A percentile compares a stretch with the other conserved stretches of the same genome.
phyloP scores from a whole-genome alignment of 2,329 filamentous ascomycete genomes.

The Xenoacremonium recifei region DNA sequence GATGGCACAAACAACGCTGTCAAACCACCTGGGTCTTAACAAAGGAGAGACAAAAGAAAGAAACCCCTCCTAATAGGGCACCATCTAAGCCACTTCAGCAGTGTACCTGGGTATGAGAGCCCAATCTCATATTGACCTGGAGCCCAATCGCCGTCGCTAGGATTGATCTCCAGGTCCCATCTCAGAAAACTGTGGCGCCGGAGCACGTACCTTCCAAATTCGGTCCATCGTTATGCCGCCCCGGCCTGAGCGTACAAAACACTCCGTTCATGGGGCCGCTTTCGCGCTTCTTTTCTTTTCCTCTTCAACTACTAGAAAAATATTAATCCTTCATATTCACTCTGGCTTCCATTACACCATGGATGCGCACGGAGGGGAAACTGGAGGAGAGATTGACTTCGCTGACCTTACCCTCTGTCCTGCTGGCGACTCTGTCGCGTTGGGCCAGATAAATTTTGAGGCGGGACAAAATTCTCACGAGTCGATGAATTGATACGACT shows the following conservation, averaged over 20 bases:
- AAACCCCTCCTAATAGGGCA: no score
- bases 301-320: conserved; percentile 43
- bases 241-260: conserved; percentile 13
- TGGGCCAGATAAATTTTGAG: conserved; percentile 35
- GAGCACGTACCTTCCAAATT: no score
- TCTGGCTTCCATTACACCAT: conserved; percentile 57
- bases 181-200: no score
- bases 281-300: conserved; percentile 23
- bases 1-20: no score
- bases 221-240: conserved; percentile 28
- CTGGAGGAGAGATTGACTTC: conserved; percentile 60
- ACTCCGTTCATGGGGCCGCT: conserved; percentile 1
- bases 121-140: not conserved
- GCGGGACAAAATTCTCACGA: no score
- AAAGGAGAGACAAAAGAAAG: no score
- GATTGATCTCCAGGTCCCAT: no score
- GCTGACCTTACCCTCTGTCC: conserved; percentile 50
- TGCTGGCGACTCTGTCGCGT: conserved; percentile 32
- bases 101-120: no score
- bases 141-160: not conserved
- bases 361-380: conserved; percentile 67
- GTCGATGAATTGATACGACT: no score
- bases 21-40: no score
- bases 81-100: no score
- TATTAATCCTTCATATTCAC: conserved; percentile 64